Evolutionary conservation across 2,329 filamentous ascomycete genomes (phyloP).

Genomic region (Orbilia ellipsospora): DNA sequence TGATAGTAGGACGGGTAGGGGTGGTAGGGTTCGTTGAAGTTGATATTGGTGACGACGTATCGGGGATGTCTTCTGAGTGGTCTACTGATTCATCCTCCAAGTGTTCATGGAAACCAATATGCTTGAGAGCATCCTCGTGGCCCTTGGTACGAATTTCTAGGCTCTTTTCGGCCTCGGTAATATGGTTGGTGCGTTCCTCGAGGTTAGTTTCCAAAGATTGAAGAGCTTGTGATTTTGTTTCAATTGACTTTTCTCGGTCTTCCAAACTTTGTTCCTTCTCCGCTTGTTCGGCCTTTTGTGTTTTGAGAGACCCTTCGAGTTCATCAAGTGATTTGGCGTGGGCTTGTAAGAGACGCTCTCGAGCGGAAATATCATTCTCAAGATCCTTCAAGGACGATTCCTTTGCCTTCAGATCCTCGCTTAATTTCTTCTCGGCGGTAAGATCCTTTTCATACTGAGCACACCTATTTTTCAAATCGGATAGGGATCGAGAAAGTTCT

Average conservation of each 20-base stretch:
- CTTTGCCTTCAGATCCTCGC: slow-evolving; percentile 27
- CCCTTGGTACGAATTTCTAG: slow-evolving; percentile 18
- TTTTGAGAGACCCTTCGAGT: slow-evolving; percentile 22
- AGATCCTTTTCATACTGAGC: slow-evolving; percentile 31
- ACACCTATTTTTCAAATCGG: slow-evolving; percentile 38
- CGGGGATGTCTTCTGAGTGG: slow-evolving; percentile 8
- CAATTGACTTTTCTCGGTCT: slow-evolving; percentile 23
- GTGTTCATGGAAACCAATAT: slow-evolving; percentile 12
- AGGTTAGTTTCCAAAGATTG: slow-evolving; percentile 32
- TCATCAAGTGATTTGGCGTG: slow-evolving; percentile 28
- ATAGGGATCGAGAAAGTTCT: slow-evolving; percentile 34
- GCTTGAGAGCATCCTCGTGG: slow-evolving; percentile 29
- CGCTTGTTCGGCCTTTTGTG: slow-evolving; percentile 10
- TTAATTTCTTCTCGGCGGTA: slow-evolving; percentile 20
- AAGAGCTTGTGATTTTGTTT: slow-evolving; percentile 22
- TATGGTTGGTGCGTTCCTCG: slow-evolving; percentile 26
- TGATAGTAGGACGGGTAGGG: slow-evolving; percentile 34
- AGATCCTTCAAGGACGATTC: slow-evolving; percentile 11
- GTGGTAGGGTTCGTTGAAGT: slow-evolving; percentile 1
- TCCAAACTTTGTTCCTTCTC: slow-evolving; percentile 25
- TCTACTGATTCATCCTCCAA: neutral
- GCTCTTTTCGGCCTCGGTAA: slow-evolving; percentile 34
- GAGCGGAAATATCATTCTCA: slow-evolving; percentile 21
- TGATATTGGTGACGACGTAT: slow-evolving; percentile 8
- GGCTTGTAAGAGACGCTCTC: slow-evolving; percentile 27